Percentiles rank a stretch among this genome's conserved stretches.
phyloP scores from a whole-genome alignment of 192 early-diverging fungal genomes.

The Rhizoclosmatium globosum region DNA sequence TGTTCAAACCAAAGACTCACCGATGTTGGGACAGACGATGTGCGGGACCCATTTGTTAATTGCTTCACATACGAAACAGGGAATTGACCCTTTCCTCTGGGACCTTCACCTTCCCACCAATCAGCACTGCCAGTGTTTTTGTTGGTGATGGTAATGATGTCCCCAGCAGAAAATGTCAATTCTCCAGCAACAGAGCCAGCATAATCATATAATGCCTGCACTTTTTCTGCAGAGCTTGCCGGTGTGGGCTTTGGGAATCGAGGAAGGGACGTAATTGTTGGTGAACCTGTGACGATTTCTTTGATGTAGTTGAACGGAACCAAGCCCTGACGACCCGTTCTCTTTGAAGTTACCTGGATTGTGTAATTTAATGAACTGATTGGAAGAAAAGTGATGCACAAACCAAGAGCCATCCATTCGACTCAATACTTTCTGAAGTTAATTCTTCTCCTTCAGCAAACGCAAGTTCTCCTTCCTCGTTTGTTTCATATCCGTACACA shows the following conservation, averaged over 20 bases:
- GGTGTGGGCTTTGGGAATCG: not conserved
- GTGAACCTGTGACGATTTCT: not conserved
- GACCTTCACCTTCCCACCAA: slow-evolving; percentile 92
- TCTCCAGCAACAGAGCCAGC: slow-evolving; percentile 89
- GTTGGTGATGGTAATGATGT: slow-evolving; percentile 48
- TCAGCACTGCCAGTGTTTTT: slow-evolving; percentile 70
- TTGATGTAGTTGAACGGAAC: slow-evolving; percentile 55
- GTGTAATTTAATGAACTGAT: not conserved
- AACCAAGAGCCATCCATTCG: slow-evolving; percentile 55
- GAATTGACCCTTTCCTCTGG: slow-evolving; percentile 72
- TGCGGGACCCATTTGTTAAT: slow-evolving; percentile 23
- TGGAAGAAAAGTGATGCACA: slow-evolving; percentile 1
- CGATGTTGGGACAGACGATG: too few relatives aligned
- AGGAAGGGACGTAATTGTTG: not conserved
- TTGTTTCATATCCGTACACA: slow-evolving; percentile 51
- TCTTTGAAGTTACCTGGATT: slow-evolving; percentile 12
- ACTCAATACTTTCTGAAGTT: slow-evolving; percentile 35
- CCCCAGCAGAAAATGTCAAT: slow-evolving; percentile 73
- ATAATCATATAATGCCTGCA: slow-evolving; percentile 79
- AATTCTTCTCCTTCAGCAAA: slow-evolving; percentile 53
- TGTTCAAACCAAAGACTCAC: too few relatives aligned
- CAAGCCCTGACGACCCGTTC: slow-evolving; percentile 37
- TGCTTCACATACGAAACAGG: slow-evolving; percentile 92
- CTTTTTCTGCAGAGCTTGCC: not conserved
- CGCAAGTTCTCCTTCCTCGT: slow-evolving; percentile 45